Conservation (phyloP, 1,139 yeast species). For the Meyerozyma sp. region DNA sequence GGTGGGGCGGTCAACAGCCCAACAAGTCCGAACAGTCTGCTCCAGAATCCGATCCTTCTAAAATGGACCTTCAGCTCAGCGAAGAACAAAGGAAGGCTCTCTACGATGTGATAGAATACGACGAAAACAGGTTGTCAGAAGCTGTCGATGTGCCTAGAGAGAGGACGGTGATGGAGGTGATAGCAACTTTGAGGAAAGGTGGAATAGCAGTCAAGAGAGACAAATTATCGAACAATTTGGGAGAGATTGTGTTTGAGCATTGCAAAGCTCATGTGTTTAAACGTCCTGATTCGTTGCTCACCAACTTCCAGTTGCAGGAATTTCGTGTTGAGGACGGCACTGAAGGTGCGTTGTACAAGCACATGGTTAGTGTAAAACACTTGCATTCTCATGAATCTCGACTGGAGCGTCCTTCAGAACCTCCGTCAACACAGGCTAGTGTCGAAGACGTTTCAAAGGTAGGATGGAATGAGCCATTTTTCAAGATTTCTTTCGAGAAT, state of each 20-base stretch:
- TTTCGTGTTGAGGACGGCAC: constrained; percentile 88
- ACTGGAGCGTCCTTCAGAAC: constrained; percentile 2
- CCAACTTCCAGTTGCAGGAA: constrained; percentile 72
- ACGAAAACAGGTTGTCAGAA: constrained; percentile 54
- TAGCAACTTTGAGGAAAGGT: constrained; percentile 69
- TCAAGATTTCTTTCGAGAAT: constrained; percentile 75
- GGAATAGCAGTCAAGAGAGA: constrained; percentile 58
- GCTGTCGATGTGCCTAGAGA: constrained; percentile 70
- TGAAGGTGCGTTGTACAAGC: constrained; percentile 65
- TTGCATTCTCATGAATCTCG: constrained; percentile 23
- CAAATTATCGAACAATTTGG: constrained; percentile 43
- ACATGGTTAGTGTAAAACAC: constrained; percentile 83
- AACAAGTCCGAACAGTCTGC: background rate
- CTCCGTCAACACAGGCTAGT: constrained; percentile 10
- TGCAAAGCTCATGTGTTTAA: constrained; percentile 70
- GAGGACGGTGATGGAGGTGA: constrained; percentile 59
- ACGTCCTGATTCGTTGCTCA: constrained; percentile 71
- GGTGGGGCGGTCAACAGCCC: constrained; percentile 14
- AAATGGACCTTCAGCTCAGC: constrained; percentile 37
- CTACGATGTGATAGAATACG: constrained; percentile 90
- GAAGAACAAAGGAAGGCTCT: constrained; percentile 78
- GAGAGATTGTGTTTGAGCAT: constrained; percentile 79
- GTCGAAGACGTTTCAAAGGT: constrained; percentile 3
- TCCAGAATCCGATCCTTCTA: constrained; percentile 11
- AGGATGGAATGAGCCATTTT: constrained; percentile 52